Conservation (phyloP, 148 eudicot species). For the Chenopodium album region DNA sequence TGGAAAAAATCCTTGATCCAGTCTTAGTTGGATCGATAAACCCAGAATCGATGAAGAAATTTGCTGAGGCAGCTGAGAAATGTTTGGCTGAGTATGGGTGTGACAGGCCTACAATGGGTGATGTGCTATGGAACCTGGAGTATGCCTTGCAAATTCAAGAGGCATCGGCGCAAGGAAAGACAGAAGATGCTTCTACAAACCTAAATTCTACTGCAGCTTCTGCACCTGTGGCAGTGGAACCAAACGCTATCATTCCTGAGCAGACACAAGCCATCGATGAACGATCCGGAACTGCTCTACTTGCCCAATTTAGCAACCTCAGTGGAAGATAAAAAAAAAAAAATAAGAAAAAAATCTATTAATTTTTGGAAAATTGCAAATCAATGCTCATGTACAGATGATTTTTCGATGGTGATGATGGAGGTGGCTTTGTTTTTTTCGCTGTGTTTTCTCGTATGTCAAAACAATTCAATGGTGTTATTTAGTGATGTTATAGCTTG, state of each 20-base stretch:
- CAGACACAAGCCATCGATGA: constrained; percentile 32
- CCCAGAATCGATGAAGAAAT: constrained; percentile 64
- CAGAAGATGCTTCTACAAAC: neutral
- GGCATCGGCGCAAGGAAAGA: constrained; percentile 41
- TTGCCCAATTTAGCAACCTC: constrained; percentile 43
- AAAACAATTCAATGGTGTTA: constrained; percentile 13
- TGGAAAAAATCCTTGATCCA: constrained; percentile 71
- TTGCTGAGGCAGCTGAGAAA: constrained; percentile 84
- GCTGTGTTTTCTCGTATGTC: neutral
- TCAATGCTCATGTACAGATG: constrained; percentile 6
- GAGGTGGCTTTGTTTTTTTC: neutral
- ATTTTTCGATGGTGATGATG: constrained; percentile 1
- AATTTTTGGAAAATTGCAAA: neutral
- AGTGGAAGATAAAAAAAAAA: constrained; percentile 37
- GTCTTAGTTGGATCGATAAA: constrained; percentile 40
- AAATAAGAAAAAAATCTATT: neutral
- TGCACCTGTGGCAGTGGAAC: constrained; percentile 11
- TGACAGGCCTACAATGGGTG: constrained; percentile 94
- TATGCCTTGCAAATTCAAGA: constrained; percentile 78
- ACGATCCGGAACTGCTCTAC: constrained; percentile 35
- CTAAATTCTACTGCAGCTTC: neutral
- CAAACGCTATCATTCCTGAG: constrained; percentile 28
- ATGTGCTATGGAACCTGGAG: constrained; percentile 88
- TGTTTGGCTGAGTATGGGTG: constrained; percentile 83
- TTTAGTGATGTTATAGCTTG: constrained; percentile 12